Percentiles rank a stretch among this genome's conserved stretches.
These are phyloP conservation scores for Cucurbita argyrosperma DNA, from an alignment of 306 rosid genomes.

Conservation along the genomic window DNA sequence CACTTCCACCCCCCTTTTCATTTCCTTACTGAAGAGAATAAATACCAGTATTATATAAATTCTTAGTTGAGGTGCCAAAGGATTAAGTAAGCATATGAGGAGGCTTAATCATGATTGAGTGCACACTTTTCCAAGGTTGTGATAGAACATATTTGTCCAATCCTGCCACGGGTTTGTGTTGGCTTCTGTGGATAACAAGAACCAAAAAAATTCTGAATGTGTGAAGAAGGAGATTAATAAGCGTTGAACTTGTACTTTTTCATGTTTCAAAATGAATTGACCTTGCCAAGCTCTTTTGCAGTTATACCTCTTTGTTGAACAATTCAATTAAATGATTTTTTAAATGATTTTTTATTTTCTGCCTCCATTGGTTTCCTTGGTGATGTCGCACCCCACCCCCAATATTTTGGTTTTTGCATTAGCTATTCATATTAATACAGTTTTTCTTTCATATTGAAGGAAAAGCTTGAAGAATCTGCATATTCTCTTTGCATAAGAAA, in stretches of 20 bases:
- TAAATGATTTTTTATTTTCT: too few species aligned
- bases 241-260: neutral
- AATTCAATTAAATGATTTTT: neutral
- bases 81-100: neutral
- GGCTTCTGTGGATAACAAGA: neutral
- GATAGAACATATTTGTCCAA: neutral
- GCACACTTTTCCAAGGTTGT: neutral
- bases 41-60: neutral
- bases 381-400: neutral
- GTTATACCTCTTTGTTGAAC: neutral
- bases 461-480: neutral
- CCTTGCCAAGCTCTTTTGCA: neutral
- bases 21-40: neutral
- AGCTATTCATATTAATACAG: neutral
- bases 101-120: neutral
- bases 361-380: neutral
- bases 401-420: neutral
- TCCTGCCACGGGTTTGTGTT: neutral
- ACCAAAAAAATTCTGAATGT: neutral
- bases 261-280: neutral
- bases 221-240: neutral
- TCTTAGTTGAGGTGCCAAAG: neutral
- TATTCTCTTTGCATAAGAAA: neutral
- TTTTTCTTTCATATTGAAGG: neutral
- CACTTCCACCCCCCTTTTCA: neutral